These are phyloP conservation scores for Tricholoma terreum DNA, from an alignment of 768 basidiomycete species.

Conservation along the genomic window DNA sequence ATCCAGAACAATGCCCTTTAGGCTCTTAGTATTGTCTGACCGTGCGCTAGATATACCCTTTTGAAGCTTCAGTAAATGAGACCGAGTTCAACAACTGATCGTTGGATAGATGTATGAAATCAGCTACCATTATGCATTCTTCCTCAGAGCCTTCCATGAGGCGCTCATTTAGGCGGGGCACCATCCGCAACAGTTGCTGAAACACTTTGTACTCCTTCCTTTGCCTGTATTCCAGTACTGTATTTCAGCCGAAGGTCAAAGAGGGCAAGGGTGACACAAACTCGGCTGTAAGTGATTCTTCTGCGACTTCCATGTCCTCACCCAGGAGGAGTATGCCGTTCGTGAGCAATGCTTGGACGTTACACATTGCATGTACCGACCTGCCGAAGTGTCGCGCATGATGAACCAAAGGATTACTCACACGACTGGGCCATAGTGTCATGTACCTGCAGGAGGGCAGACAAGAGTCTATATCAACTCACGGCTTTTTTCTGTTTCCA, in stretches of 20 bases:
- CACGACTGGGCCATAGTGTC: not conserved
- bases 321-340: slow-evolving; percentile 7
- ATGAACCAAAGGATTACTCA: slow-evolving; percentile 11
- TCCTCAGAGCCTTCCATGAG: not conserved
- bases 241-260: not conserved
- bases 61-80: slow-evolving; percentile 13
- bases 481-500: not conserved
- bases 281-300: not conserved
- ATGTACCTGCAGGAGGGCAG: not conserved
- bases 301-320: not conserved
- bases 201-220: not conserved
- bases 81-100: not conserved
- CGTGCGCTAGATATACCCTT: slow-evolving; percentile 19
- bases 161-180: not conserved
- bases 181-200: not conserved
- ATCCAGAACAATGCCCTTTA: slow-evolving; percentile 18
- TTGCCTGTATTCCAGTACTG: not conserved
- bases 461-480: not conserved
- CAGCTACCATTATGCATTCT: not conserved
- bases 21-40: slow-evolving; percentile 14
- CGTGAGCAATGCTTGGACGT: slow-evolving; percentile 14
- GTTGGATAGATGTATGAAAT: not conserved
- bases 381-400: slow-evolving; percentile 18
- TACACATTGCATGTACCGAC: slow-evolving; percentile 12
- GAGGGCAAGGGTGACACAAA: not conserved